Evolutionary conservation across 1,284 basidiomycete genomes (phyloP).

Genomic region (Rugosomyces carneus): DNA sequence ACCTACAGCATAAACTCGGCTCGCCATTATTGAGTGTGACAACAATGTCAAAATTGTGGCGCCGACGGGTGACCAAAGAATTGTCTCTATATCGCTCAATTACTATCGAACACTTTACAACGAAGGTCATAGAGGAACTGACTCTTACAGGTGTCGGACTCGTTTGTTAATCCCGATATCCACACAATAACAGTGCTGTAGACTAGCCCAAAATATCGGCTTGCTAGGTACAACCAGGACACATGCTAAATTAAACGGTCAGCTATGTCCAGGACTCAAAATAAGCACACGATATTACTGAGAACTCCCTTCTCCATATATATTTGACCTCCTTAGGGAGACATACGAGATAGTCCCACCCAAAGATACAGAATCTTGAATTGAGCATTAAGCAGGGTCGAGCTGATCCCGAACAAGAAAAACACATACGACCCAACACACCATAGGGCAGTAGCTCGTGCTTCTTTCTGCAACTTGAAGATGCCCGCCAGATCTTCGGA

Average conservation of each 20-base stretch:
- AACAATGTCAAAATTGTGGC: conserved; percentile 20
- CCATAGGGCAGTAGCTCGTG: conserved; percentile 19
- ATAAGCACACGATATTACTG: conserved; percentile 9
- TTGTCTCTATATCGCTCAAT: conserved; percentile 13
- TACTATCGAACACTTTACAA: not conserved
- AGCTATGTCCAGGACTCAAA: not conserved
- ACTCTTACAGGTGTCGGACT: conserved; percentile 10
- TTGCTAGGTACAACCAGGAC: conserved; percentile 10
- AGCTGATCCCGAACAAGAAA: not conserved
- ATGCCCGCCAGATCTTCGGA: no score
- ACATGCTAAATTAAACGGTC: not conserved
- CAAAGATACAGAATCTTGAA: conserved; percentile 22
- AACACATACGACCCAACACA: conserved; percentile 18
- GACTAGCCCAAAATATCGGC: conserved; percentile 21
- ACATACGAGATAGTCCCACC: conserved; percentile 21
- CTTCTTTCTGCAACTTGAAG: conserved; percentile 19
- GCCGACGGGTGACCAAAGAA: conserved; percentile 20
- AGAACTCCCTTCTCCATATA: conserved; percentile 20
- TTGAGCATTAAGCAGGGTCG: not conserved
- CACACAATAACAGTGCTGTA: conserved; percentile 11
- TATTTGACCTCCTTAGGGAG: conserved; percentile 19
- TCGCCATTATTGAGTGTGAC: conserved; percentile 20
- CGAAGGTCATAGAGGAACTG: not conserved
- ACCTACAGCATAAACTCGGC: conserved; percentile 21
- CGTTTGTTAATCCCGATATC: conserved; percentile 12